Evolutionary conservation across 495 filamentous ascomycete species (phyloP).

Genomic region (Glonium stellatum): DNA sequence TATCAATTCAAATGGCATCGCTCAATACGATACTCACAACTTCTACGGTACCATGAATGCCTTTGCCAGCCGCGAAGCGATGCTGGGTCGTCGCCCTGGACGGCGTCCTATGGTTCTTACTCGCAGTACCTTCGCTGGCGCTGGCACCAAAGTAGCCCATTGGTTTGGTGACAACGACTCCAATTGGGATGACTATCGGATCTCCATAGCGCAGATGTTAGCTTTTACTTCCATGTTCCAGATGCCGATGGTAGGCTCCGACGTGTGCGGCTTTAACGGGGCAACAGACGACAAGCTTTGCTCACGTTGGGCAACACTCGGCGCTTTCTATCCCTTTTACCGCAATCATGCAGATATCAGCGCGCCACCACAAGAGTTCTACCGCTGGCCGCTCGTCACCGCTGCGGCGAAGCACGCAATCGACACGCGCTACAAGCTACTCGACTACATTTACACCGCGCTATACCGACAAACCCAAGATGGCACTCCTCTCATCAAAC

Average conservation of each 20-base stretch:
- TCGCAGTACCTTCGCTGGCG: slow-evolving; percentile 74
- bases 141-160: slow-evolving; percentile 69
- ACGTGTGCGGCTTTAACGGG: slow-evolving; percentile 71
- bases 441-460: slow-evolving; percentile 80
- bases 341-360: slow-evolving; percentile 62
- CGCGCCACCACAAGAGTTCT: slow-evolving; percentile 63
- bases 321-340: slow-evolving; percentile 78
- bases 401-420: slow-evolving; percentile 64
- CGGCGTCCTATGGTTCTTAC: slow-evolving; percentile 74
- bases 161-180: slow-evolving; percentile 84
- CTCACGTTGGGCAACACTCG: slow-evolving; percentile 72
- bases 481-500: slow-evolving; percentile 61
- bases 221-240: slow-evolving; percentile 76
- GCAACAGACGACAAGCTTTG: slow-evolving; percentile 72
- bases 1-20: slow-evolving; percentile 61
- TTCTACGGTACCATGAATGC: slow-evolving; percentile 84
- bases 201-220: slow-evolving; percentile 62
- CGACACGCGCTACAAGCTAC: slow-evolving; percentile 63
- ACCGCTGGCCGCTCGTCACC: slow-evolving; percentile 59
- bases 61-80: slow-evolving; percentile 54
- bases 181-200: slow-evolving; percentile 65
- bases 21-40: slow-evolving; percentile 83
- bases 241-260: slow-evolving; percentile 75
- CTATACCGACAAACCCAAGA: slow-evolving; percentile 55
- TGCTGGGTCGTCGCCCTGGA: slow-evolving; percentile 60